These are phyloP conservation scores for Isoetes engelmannii DNA, from an alignment of 83 land plant genomes.

Conservation along the genomic window DNA sequence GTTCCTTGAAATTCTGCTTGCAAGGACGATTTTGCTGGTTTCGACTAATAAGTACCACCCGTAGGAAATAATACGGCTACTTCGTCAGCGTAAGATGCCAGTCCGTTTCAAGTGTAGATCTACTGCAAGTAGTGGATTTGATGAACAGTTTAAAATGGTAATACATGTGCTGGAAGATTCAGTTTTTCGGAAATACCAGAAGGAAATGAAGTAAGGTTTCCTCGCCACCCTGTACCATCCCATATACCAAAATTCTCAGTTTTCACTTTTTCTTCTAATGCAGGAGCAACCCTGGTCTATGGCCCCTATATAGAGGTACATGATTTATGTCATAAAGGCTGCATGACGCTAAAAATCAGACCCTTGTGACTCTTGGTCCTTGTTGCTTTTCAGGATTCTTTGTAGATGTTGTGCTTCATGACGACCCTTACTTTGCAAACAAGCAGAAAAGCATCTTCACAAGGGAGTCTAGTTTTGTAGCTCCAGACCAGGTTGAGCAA, in stretches of 20 bases:
- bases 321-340: not conserved
- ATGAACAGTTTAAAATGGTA: slow-evolving; percentile 54
- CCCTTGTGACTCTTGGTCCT: not conserved
- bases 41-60: too few species aligned
- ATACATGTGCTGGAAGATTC: slow-evolving; percentile 84
- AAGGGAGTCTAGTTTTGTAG: not conserved
- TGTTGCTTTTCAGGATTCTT: slow-evolving; percentile 62
- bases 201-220: slow-evolving; percentile 70
- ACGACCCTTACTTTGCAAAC: slow-evolving; percentile 2
- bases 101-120: slow-evolving; percentile 70
- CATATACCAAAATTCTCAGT: not conserved
- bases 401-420: slow-evolving; percentile 45
- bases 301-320: slow-evolving; percentile 95
- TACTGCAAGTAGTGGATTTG: not conserved
- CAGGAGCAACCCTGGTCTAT: slow-evolving; percentile 75
- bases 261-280: slow-evolving; percentile 3
- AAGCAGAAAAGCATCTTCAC: slow-evolving; percentile 29
- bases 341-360: not conserved
- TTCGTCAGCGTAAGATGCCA: slow-evolving; percentile 27
- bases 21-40: too few species aligned
- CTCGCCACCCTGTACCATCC: not conserved
- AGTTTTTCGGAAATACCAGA: slow-evolving; percentile 82
- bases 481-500: not conserved
- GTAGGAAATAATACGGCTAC: slow-evolving; percentile 20
- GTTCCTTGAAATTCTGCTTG: too few species aligned